These are phyloP conservation scores for Neurospora sp. DNA, from an alignment of 495 filamentous ascomycete genomes.

Conservation along the genomic window DNA sequence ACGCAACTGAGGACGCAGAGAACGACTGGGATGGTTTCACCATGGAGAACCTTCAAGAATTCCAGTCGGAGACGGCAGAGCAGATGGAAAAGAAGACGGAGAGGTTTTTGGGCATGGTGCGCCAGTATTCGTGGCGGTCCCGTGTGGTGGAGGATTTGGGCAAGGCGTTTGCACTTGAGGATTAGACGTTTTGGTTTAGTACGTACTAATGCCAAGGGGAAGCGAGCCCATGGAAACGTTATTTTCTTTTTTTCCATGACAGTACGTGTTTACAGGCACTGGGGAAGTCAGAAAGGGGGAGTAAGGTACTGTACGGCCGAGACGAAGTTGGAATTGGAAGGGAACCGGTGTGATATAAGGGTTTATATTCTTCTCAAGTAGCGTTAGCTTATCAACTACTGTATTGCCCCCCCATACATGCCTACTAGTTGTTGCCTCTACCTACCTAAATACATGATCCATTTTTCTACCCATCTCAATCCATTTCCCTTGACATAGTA, in stretches of 20 bases:
- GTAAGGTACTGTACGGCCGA: too few relatives aligned
- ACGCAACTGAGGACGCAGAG: neutral
- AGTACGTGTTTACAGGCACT: too few relatives aligned
- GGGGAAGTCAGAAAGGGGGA: neutral
- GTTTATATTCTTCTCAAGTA: neutral
- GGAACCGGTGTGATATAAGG: neutral
- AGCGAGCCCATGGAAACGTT: too few relatives aligned
- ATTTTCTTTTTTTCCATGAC: too few relatives aligned
- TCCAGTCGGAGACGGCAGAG: neutral
- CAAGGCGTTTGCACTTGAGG: neutral
- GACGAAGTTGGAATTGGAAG: neutral
- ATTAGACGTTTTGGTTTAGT: neutral
- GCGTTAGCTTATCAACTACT: neutral
- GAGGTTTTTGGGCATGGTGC: fast-evolving
- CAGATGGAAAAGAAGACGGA: neutral
- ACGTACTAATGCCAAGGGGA: neutral
- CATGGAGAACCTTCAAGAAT: neutral
- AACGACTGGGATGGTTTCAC: too few relatives aligned
- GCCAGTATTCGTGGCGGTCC: neutral
- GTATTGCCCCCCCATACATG: neutral
- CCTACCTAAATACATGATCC: too few relatives aligned
- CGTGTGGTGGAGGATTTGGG: neutral
- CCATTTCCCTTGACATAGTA: neutral
- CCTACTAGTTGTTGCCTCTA: too few relatives aligned
- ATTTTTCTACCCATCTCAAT: too few relatives aligned